phyloP scores from a whole-genome alignment of 2,329 filamentous ascomycete species.

The Diplodia intermedia region DNA sequence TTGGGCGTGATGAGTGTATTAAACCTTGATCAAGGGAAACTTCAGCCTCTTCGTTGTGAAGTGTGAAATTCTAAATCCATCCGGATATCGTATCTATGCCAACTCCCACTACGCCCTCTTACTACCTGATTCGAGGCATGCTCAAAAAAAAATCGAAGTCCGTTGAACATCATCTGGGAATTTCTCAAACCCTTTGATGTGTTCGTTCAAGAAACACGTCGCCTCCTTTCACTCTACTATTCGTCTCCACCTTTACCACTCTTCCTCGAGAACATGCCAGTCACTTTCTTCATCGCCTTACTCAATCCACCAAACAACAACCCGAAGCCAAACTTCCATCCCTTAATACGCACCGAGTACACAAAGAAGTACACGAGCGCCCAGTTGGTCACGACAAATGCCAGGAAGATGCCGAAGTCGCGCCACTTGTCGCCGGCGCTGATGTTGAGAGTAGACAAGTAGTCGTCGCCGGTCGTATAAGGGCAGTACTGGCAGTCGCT shows the following conservation, averaged over 20 bases:
- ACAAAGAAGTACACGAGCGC: conserved; percentile 77
- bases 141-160: too few relatives aligned
- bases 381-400: conserved; percentile 75
- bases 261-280: conserved; percentile 8
- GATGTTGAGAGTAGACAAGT: conserved; percentile 66
- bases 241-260: neutral
- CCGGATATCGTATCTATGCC: too few relatives aligned
- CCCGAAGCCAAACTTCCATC: conserved; percentile 74
- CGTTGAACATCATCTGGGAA: too few relatives aligned
- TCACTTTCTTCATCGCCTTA: conserved; percentile 37
- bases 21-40: too few relatives aligned
- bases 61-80: too few relatives aligned
- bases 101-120: too few relatives aligned
- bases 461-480: conserved; percentile 70
- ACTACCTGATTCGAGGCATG: too few relatives aligned
- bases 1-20: neutral
- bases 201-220: too few relatives aligned
- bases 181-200: too few relatives aligned
- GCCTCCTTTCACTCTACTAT: neutral
- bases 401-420: conserved; percentile 74
- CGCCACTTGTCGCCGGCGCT: conserved; percentile 69
- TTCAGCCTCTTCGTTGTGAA: too few relatives aligned
- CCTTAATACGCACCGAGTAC: conserved; percentile 72
- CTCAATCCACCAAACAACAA: conserved; percentile 60
- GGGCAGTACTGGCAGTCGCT: conserved; percentile 73